Percentiles rank a stretch among this genome's conserved stretches.
These are phyloP conservation scores for Leishmania arabica DNA, from an alignment of 208 protist species.

Conservation along the genomic window DNA sequence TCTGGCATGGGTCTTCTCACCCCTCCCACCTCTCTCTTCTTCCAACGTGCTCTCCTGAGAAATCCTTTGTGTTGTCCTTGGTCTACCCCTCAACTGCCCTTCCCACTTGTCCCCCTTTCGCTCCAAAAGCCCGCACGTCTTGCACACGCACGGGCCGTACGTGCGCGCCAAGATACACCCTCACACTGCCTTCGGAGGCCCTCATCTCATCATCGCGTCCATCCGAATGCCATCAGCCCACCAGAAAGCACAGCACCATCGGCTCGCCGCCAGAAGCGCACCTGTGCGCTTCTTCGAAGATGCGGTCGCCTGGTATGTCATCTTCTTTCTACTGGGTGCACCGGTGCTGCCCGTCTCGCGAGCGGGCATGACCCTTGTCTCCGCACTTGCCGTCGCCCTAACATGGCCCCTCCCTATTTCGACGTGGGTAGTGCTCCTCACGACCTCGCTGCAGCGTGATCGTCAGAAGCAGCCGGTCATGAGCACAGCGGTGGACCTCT, in stretches of 20 bases:
- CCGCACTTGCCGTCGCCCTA: slow-evolving; percentile 11
- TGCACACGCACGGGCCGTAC: not conserved
- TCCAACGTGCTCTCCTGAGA: not conserved
- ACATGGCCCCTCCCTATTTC: slow-evolving; percentile 26
- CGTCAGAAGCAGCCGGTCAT: slow-evolving; percentile 1
- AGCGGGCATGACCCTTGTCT: slow-evolving; percentile 9
- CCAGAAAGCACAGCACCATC: not conserved
- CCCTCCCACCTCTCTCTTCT: not conserved
- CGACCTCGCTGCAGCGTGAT: slow-evolving; percentile 7
- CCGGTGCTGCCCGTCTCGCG: slow-evolving; percentile 13
- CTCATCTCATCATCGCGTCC: not conserved
- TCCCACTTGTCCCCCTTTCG: not conserved
- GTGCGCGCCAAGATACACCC: slow-evolving; percentile 4
- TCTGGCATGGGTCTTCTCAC: not conserved
- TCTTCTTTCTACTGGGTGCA: slow-evolving; percentile 33
- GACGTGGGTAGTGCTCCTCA: slow-evolving; percentile 8
- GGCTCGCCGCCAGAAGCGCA: not conserved
- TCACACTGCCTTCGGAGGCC: not conserved
- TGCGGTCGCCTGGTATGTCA: slow-evolving; percentile 10
- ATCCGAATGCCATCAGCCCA: not conserved
- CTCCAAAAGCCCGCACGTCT: not conserved
- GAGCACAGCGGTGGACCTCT: slow-evolving; percentile 15
- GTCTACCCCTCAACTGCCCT: not conserved
- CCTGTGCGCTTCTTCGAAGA: slow-evolving; percentile 4
- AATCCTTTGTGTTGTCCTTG: not conserved